A percentile compares a stretch with the other conserved stretches of the same genome.
Evolutionary conservation across 257 asterid genomes (phyloP).

Genomic region (Fraxinus americana): DNA sequence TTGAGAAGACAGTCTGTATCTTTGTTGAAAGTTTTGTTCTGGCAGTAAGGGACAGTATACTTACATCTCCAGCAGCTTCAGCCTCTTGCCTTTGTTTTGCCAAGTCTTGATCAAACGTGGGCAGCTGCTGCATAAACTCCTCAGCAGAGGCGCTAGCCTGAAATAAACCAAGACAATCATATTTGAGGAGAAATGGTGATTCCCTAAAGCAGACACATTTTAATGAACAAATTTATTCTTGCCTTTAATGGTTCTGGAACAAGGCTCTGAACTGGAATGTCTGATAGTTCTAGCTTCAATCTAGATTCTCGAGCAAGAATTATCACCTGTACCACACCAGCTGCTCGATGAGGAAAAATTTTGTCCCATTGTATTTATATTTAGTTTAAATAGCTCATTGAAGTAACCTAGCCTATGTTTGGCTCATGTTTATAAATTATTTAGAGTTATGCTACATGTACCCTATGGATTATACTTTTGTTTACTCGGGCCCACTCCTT

Average conservation of each 20-base stretch:
- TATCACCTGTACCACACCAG: slow-evolving; percentile 66
- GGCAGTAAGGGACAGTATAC: slow-evolving; percentile 31
- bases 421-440: too few species aligned
- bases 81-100: slow-evolving; percentile 75
- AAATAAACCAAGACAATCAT: slow-evolving; percentile 29
- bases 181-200: slow-evolving; percentile 21
- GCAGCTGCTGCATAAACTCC: slow-evolving; percentile 76
- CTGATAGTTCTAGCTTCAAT: slow-evolving; percentile 78
- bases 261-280: slow-evolving; percentile 78
- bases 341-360: slow-evolving; percentile 13
- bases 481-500: too few species aligned
- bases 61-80: slow-evolving; percentile 87
- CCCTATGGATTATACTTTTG: too few species aligned
- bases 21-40: background rate
- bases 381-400: background rate
- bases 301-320: slow-evolving; percentile 98
- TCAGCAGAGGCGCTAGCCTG: slow-evolving; percentile 76
- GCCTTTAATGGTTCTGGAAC: slow-evolving; percentile 89
- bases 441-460: too few species aligned
- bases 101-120: slow-evolving; percentile 68
- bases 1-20: background rate
- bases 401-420: background rate
- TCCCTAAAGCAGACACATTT: slow-evolving; percentile 7
- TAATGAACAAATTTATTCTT: slow-evolving; percentile 16
- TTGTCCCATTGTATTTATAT: slow-evolving; percentile 8